These are phyloP conservation scores for Rhamnella rubrinervis DNA, from an alignment of 331 rosid species.

Conservation along the genomic window DNA sequence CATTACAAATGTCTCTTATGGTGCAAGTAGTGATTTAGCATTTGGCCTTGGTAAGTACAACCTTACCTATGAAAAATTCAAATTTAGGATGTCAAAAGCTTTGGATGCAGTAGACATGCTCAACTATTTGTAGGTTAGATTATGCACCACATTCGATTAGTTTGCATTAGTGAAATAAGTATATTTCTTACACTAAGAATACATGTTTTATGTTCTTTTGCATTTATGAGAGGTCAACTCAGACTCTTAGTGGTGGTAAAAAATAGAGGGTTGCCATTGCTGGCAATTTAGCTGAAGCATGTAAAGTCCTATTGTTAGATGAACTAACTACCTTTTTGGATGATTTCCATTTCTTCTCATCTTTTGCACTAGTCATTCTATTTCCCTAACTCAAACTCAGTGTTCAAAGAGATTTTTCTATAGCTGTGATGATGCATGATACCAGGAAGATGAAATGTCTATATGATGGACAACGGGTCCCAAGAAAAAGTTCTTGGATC, in stretches of 20 bases:
- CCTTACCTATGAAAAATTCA: constrained; percentile 57
- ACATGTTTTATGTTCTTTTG: constrained; percentile 10
- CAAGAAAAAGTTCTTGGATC: no score
- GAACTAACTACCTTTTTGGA: constrained; percentile 87
- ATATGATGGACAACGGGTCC: no score
- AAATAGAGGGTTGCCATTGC: constrained; percentile 91
- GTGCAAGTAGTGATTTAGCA: constrained; percentile 77
- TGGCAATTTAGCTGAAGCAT: constrained; percentile 86
- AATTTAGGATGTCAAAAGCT: constrained; percentile 63
- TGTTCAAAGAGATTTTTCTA: no score
- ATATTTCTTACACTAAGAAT: not conserved
- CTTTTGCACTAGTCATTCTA: no score
- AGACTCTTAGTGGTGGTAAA: constrained; percentile 89
- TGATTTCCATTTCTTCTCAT: constrained; percentile 12
- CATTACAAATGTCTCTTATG: constrained; percentile 1
- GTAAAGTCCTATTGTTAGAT: constrained; percentile 75
- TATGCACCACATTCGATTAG: no score
- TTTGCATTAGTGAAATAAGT: no score
- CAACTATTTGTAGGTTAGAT: constrained; percentile 61
- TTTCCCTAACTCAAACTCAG: no score
- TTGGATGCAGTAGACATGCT: constrained; percentile 65
- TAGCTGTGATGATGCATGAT: no score
- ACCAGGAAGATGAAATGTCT: no score
- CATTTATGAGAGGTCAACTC: constrained; percentile 70
- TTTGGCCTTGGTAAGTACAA: constrained; percentile 85